These are phyloP conservation scores for Ophiognomonia clavigignenti-juglandacearum DNA, from an alignment of 2,329 filamentous ascomycete genomes.

Conservation along the genomic window DNA sequence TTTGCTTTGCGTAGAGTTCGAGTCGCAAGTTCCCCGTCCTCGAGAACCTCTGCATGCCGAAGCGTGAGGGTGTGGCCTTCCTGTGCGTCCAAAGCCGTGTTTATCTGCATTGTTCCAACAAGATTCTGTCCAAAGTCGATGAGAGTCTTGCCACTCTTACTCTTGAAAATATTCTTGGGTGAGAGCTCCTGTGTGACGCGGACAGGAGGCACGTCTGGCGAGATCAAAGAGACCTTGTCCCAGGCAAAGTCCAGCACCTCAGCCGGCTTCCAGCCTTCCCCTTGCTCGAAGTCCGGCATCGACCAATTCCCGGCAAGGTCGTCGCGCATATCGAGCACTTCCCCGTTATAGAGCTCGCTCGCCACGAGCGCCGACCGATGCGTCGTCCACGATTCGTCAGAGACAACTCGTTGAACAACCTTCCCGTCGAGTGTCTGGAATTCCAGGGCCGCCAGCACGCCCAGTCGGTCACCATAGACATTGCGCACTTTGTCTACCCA, in stretches of 20 bases:
- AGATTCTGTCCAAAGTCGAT: slow-evolving; percentile 56
- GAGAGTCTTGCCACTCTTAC: slow-evolving; percentile 34
- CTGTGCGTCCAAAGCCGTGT: slow-evolving; percentile 25
- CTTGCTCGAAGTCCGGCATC: background rate
- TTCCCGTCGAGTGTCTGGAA: slow-evolving; percentile 2
- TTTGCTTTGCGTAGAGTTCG: slow-evolving; percentile 38
- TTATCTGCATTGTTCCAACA: slow-evolving; percentile 42
- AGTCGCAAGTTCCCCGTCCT: slow-evolving; percentile 37
- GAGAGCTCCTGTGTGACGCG: slow-evolving; percentile 21
- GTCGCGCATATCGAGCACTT: slow-evolving; percentile 24
- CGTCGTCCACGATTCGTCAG: slow-evolving; percentile 25
- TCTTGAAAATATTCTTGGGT: background rate
- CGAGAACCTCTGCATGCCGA: slow-evolving; percentile 50
- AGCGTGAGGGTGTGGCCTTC: slow-evolving; percentile 38
- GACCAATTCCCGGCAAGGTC: slow-evolving; percentile 20
- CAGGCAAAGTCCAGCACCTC: slow-evolving; percentile 16
- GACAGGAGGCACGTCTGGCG: slow-evolving; percentile 28
- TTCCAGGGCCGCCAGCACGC: too few relatives aligned
- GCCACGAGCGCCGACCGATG: slow-evolving; percentile 14
- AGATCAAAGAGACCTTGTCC: slow-evolving; percentile 16
- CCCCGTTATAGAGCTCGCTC: slow-evolving; percentile 24
- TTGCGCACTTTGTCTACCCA: slow-evolving; percentile 23
- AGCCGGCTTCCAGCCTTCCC: background rate
- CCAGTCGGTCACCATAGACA: slow-evolving; percentile 14
- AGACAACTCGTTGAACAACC: slow-evolving; percentile 20